Base-by-base conservation (phyloP, 169 alveolate genomes). In the Fabrea salina region DNA sequence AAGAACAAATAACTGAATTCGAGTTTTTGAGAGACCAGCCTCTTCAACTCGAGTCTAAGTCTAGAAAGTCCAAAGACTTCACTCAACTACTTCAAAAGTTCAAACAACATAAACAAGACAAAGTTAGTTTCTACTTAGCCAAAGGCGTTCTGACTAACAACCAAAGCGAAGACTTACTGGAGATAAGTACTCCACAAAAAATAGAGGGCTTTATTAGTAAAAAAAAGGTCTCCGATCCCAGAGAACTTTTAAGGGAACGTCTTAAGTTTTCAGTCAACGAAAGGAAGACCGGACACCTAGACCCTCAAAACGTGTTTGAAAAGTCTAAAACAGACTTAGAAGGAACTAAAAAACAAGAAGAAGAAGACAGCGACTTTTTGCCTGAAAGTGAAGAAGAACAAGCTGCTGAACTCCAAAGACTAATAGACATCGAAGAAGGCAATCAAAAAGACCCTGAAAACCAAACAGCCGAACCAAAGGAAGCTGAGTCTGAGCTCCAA, bases 21-120 rank as follows among this genome's bases (percentile, higher is more conserved):
- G 51, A 64, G 5, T 32, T 7, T 64, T 64, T 64, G 19, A 64
- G 75, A 64, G 54, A 64, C 75, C 32, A 32, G 32, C 75, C 75
- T 19, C 30, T 64, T 5, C 22, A n/a, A 5, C 51, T 64, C 5
- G 43, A 33, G 5, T n/a, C 16, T 5, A 64, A 64, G 3, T 25
- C 13, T 5, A 19, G n/a, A 5, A 64, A 32, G 5, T 4, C 5
- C 5, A 5, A n/a, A n/a, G 27, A 37, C 13, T 6, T 51, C n/a
- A 51, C 4, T 51, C 39, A 64, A 4, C 8, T 16, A 16, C 13
- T 58, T 5, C 7, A 30, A n/a, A 58, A 58, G 43, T 27, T 22
- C 2, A 6, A 27, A 11, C 59, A 58, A 32, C 27, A 22, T 4
- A 58, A 58, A 35, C 35, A 58, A 5, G 71, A 58, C 4, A 32